A percentile compares a stretch with the other conserved stretches of the same genome.
phyloP scores from a whole-genome alignment of 345 rosid species.

The Crucihimalaya himalaica region DNA sequence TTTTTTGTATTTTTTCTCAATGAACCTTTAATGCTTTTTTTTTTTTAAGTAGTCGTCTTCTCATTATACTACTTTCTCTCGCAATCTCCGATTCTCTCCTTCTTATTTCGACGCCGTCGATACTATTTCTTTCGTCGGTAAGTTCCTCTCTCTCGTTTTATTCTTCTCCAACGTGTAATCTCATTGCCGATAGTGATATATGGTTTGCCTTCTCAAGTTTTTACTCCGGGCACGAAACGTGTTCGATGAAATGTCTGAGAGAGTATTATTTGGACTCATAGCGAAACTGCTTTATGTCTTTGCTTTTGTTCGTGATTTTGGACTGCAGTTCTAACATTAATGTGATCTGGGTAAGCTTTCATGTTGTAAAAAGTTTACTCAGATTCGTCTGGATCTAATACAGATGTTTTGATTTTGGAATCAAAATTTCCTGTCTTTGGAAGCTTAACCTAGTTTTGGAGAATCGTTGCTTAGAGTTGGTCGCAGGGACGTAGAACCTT shows the following conservation, averaged over 20 bases:
- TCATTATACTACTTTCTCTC: conserved; percentile 3
- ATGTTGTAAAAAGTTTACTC: not conserved
- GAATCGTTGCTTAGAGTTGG: conserved; percentile 13
- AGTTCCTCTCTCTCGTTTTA: not conserved
- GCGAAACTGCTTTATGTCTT: not conserved
- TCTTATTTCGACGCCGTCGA: conserved; percentile 24
- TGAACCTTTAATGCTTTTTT: not conserved
- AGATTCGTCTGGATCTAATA: conserved; percentile 5
- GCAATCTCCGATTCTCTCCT: conserved; percentile 8
- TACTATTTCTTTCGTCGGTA: conserved; percentile 9
- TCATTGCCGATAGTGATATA: not conserved
- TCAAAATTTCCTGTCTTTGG: conserved; percentile 3
- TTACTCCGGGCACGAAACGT: conserved; percentile 12
- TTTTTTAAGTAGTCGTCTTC: not conserved
- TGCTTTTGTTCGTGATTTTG: not conserved
- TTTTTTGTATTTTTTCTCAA: not conserved
- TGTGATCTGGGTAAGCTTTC: not conserved
- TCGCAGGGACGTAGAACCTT: not conserved
- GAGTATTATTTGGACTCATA: not conserved
- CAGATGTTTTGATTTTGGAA: not conserved
- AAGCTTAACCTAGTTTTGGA: not conserved
- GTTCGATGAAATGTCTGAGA: conserved; percentile 32
- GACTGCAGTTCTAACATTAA: not conserved
- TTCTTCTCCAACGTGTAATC: not conserved
- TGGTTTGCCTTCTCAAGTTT: not conserved